phyloP scores from a whole-genome alignment of 352 stramenopile species.

The Phytopythium aichiense region DNA sequence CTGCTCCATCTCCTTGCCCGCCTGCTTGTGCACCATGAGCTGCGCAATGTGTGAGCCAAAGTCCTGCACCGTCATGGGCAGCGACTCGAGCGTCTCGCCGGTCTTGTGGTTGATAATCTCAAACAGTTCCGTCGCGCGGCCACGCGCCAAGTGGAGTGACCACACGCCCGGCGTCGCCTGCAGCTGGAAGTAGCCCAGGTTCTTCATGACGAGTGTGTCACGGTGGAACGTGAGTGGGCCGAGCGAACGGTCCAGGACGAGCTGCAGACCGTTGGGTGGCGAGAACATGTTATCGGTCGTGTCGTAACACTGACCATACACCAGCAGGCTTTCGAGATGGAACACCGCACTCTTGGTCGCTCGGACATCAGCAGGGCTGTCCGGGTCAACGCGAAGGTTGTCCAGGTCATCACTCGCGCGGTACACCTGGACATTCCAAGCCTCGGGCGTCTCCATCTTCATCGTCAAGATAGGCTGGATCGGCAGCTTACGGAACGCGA shows the following conservation, averaged over 20 bases:
- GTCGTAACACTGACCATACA: constrained; percentile 90
- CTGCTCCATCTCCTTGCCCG: constrained; percentile 82
- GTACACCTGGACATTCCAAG: constrained; percentile 90
- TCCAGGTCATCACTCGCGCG: constrained; percentile 81
- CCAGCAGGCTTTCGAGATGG: constrained; percentile 84
- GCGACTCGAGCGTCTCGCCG: constrained; percentile 30
- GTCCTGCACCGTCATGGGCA: constrained; percentile 62
- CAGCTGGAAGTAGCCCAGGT: constrained; percentile 99
- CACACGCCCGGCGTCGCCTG: constrained; percentile 95
- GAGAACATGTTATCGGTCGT: constrained; percentile 74
- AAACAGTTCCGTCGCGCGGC: constrained; percentile 69
- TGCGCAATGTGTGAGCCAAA: constrained; percentile 88
- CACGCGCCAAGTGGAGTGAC: constrained; percentile 87
- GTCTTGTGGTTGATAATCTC: constrained; percentile 61
- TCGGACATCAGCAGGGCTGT: constrained; percentile 43
- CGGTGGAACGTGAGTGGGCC: constrained; percentile 50
- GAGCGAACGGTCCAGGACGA: constrained; percentile 83
- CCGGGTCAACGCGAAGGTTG: constrained; percentile 85
- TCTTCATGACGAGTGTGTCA: constrained; percentile 99
- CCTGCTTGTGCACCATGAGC: constrained; percentile 90
- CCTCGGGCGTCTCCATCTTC: constrained; percentile 90
- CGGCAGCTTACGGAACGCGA: constrained; percentile 79
- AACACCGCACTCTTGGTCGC: constrained; percentile 75
- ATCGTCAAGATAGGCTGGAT: constrained; percentile 89
- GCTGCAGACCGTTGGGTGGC: constrained; percentile 89